phyloP scores from a whole-genome alignment of 495 filamentous ascomycete species.

The Aspergillus haitiensis region DNA sequence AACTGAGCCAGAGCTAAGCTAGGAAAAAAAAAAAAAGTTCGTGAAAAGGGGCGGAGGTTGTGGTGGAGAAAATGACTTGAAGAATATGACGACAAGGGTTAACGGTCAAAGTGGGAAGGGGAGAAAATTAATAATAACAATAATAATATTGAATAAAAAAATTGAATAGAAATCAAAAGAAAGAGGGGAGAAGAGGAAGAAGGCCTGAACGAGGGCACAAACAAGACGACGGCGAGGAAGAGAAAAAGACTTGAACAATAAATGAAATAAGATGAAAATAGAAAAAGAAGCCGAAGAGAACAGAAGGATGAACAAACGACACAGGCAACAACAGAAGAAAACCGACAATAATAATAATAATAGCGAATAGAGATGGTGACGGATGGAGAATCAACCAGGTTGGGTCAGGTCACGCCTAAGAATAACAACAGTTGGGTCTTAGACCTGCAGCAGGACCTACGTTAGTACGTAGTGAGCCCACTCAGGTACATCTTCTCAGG shows the following conservation, averaged over 20 bases:
- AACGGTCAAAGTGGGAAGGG: neutral
- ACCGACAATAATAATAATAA: slow-evolving; percentile 15
- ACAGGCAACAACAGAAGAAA: slow-evolving; percentile 6
- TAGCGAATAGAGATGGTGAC: slow-evolving; percentile 9
- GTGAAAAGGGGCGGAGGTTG: no score
- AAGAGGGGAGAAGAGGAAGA: slow-evolving; percentile 1
- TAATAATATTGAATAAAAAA: no score
- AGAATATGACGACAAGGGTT: no score
- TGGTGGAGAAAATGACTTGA: no score
- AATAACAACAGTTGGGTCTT: slow-evolving; percentile 25
- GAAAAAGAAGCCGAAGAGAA: slow-evolving; percentile 4
- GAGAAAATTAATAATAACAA: neutral
- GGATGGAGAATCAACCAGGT: slow-evolving; percentile 19
- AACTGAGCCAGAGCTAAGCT: no score
- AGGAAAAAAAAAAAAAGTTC: no score
- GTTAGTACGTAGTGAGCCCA: neutral
- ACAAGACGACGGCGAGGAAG: neutral
- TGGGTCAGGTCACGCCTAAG: slow-evolving; percentile 18
- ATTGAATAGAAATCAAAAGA: neutral
- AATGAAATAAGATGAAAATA: slow-evolving; percentile 3
- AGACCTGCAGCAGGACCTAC: slow-evolving; percentile 23
- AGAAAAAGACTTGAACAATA: slow-evolving; percentile 2
- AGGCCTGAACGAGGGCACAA: neutral
- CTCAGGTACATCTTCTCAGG: neutral
- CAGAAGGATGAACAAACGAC: slow-evolving; percentile 7